These are phyloP conservation scores for Tetracentron sinense DNA, from an alignment of 164 flowering plant species.

Conservation along the genomic window DNA sequence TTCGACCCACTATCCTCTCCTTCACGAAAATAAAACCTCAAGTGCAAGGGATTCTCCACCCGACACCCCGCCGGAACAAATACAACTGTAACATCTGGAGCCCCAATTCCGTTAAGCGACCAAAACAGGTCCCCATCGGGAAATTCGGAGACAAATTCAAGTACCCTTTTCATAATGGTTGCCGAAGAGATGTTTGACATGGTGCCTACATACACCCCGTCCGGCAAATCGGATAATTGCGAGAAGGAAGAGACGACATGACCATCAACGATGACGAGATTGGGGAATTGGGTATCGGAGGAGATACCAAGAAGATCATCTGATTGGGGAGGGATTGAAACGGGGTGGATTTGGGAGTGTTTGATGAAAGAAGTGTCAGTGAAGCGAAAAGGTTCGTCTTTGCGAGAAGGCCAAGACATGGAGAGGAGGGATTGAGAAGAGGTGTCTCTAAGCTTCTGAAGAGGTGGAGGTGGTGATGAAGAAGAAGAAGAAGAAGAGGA, in stretches of 20 bases:
- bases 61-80: slow-evolving; percentile 67
- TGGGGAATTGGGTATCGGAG: slow-evolving; percentile 33
- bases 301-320: slow-evolving; percentile 3
- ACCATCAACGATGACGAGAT: slow-evolving; percentile 61
- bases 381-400: slow-evolving; percentile 81
- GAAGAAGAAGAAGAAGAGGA: slow-evolving; percentile 23
- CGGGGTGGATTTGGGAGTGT: slow-evolving; percentile 48
- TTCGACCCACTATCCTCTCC: slow-evolving; percentile 42
- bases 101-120: slow-evolving; percentile 86
- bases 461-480: slow-evolving; percentile 33
- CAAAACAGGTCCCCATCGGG: slow-evolving; percentile 73
- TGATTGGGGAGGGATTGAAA: slow-evolving; percentile 24
- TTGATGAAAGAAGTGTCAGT: slow-evolving; percentile 74
- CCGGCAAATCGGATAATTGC: slow-evolving; percentile 35
- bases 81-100: slow-evolving; percentile 69
- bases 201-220: slow-evolving; percentile 62
- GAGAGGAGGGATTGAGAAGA: slow-evolving; percentile 68
- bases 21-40: slow-evolving; percentile 49
- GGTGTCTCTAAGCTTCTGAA: slow-evolving; percentile 60
- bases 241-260: slow-evolving; percentile 31
- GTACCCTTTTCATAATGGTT: slow-evolving; percentile 34
- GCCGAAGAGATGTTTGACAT: slow-evolving; percentile 31
- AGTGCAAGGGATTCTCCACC: slow-evolving; percentile 46
- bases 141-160: slow-evolving; percentile 35
- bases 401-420: slow-evolving; percentile 75